These are phyloP conservation scores for Dioscorea alata DNA, from an alignment of 106 monocot species.

Conservation along the genomic window DNA sequence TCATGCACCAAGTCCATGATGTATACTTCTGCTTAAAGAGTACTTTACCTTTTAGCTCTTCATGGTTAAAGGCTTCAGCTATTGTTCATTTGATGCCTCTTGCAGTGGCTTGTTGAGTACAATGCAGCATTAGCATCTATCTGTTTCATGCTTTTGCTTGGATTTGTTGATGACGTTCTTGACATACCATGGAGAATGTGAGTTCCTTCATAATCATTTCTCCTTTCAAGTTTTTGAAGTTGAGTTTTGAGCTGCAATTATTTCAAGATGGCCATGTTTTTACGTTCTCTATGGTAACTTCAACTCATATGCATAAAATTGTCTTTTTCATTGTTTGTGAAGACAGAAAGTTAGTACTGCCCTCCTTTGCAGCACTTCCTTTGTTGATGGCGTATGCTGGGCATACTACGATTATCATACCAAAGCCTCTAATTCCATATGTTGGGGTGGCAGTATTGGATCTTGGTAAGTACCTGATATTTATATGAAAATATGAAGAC, in stretches of 20 bases:
- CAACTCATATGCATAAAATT: not conserved
- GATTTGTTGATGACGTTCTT: conserved; percentile 99
- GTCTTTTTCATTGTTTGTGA: conserved; percentile 1
- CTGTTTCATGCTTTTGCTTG: conserved; percentile 96
- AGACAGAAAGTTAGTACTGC: conserved; percentile 79
- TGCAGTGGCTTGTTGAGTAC: conserved; percentile 98
- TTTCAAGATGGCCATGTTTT: not conserved
- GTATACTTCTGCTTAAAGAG: not conserved
- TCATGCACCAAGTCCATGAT: not conserved
- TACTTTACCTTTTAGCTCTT: not conserved
- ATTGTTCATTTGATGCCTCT: conserved; percentile 1
- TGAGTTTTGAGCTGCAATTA: not conserved
- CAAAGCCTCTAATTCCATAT: conserved; percentile 78
- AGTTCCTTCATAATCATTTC: conserved; percentile 4
- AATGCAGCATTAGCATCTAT: conserved; percentile 92
- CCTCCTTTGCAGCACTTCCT: conserved; percentile 94
- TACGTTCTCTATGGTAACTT: not conserved
- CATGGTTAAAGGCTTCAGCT: not conserved
- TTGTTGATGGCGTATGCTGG: conserved; percentile 99
- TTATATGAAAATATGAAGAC: no score
- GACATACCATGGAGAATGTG: conserved; percentile 98
- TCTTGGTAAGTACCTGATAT: conserved; percentile 44
- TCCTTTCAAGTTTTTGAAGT: not conserved
- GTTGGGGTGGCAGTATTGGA: conserved; percentile 64
- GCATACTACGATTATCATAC: conserved; percentile 87